Base-by-base conservation (phyloP, 352 stramenopile genomes). In the Pythium myriotylum region DNA sequence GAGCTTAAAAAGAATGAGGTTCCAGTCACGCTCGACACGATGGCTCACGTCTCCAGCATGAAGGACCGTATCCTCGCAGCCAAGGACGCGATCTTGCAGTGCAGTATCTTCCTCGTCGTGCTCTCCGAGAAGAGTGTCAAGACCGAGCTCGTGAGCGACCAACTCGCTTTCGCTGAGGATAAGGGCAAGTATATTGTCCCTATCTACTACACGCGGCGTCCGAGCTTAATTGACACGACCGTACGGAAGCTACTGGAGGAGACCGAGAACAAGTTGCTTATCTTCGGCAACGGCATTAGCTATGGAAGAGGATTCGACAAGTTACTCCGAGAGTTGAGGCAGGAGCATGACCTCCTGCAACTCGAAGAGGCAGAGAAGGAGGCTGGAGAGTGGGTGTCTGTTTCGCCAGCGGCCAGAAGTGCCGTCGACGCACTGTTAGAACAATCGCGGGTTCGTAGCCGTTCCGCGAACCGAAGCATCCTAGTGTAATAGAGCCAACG, bases 131-230 rank as follows among this genome's bases (percentile, higher is more conserved):
- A 88, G 24, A 91, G 74, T 59, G 81, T 84, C 48, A 86, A 88
- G 66, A 92, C 79, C 6, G 85, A 94, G 57, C 68, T 94, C 20
- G 78, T 94, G 49, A 91, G 82, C 61, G 82, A 92, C 62, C 82
- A 94, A 66, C 61, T 92, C n/a, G 84, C 80, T 17, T 94, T 91
- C 53, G 84, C 82, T 2, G 82, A 92, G 62, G 84, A 94, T 60
- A 91, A 91, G 57, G 84, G 79, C 49, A 91, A 91, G 70, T 67
- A 65, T 24, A 86, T 92, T 66, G 77, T 91, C 27, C 83, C 85
- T 1, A 73, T 91, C 23, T 87, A 91, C 60, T 88, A 79, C 42
- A 87, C 77, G 16, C 81, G 73, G 53, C 65, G 68, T 17, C 76
- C 79, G 2, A 70, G 67, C 26, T 54, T 85, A 20, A 59, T 89